phyloP scores from a whole-genome alignment of 441 rosid species.

The Populus hybrid region DNA sequence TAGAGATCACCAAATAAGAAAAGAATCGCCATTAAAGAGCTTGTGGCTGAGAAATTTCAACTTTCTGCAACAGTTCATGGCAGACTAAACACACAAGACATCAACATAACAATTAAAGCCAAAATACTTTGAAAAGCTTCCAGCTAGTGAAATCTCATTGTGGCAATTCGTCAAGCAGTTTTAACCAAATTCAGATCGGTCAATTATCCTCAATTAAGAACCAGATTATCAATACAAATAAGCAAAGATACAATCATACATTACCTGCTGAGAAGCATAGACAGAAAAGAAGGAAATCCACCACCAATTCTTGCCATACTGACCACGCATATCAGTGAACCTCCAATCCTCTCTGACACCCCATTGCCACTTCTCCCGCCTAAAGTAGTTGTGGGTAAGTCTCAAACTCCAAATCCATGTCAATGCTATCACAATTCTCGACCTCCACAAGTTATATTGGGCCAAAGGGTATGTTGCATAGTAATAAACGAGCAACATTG shows the following conservation, averaged over 20 bases:
- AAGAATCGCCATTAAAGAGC: not conserved
- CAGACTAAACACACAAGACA: not conserved
- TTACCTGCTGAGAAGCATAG: constrained; percentile 82
- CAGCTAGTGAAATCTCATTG: constrained; percentile 20
- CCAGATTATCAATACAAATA: not conserved
- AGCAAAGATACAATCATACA: not conserved
- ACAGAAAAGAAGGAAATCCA: constrained; percentile 94
- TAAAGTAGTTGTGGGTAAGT: constrained; percentile 77
- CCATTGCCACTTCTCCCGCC: constrained; percentile 97
- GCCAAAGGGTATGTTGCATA: constrained; percentile 67
- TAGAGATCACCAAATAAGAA: not conserved
- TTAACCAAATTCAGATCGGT: not conserved
- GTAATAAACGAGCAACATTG: constrained; percentile 75
- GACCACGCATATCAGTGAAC: constrained; percentile 67
- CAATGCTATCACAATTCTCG: constrained; percentile 50
- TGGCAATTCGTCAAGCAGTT: constrained; percentile 46
- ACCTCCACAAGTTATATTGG: constrained; percentile 57
- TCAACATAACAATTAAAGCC: not conserved
- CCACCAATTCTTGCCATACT: constrained; percentile 90
- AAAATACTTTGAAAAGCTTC: not conserved
- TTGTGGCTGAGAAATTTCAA: not conserved
- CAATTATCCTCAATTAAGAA: not conserved
- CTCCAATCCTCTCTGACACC: constrained; percentile 97
- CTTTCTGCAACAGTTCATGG: not conserved
- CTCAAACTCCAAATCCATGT: constrained; percentile 86